Base-by-base conservation (phyloP, 192 early-diverging fungal genomes). In the Oehlia diaphana region DNA sequence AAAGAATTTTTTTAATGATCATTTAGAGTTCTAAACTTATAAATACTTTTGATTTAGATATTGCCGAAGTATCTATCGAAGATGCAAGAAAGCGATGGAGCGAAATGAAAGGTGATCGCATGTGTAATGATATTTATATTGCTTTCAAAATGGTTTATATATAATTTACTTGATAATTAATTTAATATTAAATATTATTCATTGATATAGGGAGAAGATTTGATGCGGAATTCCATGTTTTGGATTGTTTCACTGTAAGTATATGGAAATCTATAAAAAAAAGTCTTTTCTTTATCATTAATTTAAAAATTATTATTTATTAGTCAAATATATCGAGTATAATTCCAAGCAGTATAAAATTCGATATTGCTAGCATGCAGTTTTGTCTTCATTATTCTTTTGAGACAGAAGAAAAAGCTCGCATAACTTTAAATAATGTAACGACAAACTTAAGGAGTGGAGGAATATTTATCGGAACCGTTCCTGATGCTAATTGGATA, bases 331-430 rank as follows among this genome's bases (percentile, higher is more conserved):
- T 33, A 44, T 68, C 66, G 3, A 67, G 37, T 19, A 72, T 19
- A 50, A 71, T 64, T 9, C 69, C 3, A 28, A 74, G 82, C 3
- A 82, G 91, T 50, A 77, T 84, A 44, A 74, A 78, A 23, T 94
- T 96, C 69, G 94, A 98, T 81, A 87, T 96, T 35, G 94, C 97
- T n/a, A 95, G 93, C 58, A 93, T 94, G 83, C 98, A 99, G 80
- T 99, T 99, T 82, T 97, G 96, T 79, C 82, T 98, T 65, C 98
- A 98, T 84, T 99, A 99, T 84, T 93, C 95, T 0, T 98, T 97
- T 79, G 94, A 96, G 76, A 87, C 90, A 4, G 96, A 98, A 84
- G 65, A 79, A 26, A 95, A 93, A 81, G 96, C 92, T 0, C 85
- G 93, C 9, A 90, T 89, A 80, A 96, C 94, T 86, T 84, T 99